Evolutionary conservation across 1,284 basidiomycete species (phyloP).

Genomic region (Ceratobasidium sp.): DNA sequence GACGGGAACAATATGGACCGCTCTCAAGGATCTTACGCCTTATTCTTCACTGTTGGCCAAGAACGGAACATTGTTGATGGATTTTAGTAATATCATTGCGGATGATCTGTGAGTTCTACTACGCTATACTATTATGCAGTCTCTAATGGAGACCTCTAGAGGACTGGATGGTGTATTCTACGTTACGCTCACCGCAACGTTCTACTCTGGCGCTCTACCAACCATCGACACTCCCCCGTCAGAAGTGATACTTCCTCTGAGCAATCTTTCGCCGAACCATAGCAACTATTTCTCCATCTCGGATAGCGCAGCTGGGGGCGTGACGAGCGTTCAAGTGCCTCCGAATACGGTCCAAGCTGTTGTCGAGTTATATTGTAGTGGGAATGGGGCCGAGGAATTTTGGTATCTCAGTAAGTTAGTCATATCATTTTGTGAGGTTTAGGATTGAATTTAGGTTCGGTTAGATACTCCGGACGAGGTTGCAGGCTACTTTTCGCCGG

Average conservation of each 20-base stretch:
- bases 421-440: background rate
- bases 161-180: conserved; percentile 45
- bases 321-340: conserved; percentile 37
- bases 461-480: conserved; percentile 46
- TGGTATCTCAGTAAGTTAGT: conserved; percentile 48
- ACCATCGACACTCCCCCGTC: conserved; percentile 1
- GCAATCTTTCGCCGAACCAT: conserved; percentile 53
- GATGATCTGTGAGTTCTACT: conserved; percentile 32
- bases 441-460: too few relatives aligned
- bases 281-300: conserved; percentile 56
- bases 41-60: conserved; percentile 48
- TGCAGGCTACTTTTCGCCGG: conserved; percentile 38
- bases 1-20: conserved; percentile 50
- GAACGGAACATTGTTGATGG: conserved; percentile 45
- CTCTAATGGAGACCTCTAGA: conserved; percentile 30
- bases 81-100: conserved; percentile 46
- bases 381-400: conserved; percentile 51
- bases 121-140: background rate
- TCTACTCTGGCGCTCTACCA: conserved; percentile 30
- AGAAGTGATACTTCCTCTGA: conserved; percentile 47
- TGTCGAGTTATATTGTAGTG: conserved; percentile 48
- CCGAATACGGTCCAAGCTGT: conserved; percentile 43
- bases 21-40: conserved; percentile 49
- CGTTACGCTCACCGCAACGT: conserved; percentile 46
- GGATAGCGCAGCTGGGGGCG: conserved; percentile 33